Percentiles rank a stretch among this genome's conserved stretches.
phyloP scores from a whole-genome alignment of 169 alveolate species.

The Toxoplasma gondii region DNA sequence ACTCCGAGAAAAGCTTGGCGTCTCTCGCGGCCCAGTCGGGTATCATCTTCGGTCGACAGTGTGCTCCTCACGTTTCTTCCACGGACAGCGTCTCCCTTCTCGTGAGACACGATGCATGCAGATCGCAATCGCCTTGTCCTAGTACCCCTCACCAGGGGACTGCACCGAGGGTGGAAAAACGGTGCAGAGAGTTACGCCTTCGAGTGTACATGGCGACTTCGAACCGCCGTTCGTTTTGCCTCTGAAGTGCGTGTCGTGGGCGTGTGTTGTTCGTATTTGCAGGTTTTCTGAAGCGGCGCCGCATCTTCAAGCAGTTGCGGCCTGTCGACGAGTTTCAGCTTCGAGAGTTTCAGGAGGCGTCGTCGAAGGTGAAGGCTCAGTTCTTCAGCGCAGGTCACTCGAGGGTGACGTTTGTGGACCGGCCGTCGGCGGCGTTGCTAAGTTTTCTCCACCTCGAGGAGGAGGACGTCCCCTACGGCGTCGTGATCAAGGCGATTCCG shows the following conservation, averaged over 20 bases:
- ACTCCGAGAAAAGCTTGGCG: too few species aligned
- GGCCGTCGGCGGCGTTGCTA: neutral
- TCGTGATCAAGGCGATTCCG: conserved; percentile 12
- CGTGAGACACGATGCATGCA: too few species aligned
- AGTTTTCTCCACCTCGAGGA: neutral
- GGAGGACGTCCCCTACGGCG: conserved; percentile 14
- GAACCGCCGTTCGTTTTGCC: neutral
- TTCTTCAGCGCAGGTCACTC: neutral
- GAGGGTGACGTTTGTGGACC: neutral
- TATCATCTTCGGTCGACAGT: too few species aligned
- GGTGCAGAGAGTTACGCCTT: too few species aligned
- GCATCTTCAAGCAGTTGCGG: neutral
- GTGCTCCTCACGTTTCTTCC: too few species aligned
- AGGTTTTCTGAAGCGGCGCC: neutral
- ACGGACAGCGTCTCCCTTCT: too few species aligned
- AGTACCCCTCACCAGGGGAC: too few species aligned
- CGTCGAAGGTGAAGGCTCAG: neutral
- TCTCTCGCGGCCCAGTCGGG: too few species aligned
- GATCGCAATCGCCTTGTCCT: too few species aligned
- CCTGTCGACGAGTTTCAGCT: neutral
- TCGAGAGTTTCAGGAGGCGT: neutral
- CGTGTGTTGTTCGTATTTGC: neutral
- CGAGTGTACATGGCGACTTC: too few species aligned
- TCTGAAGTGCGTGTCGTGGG: neutral
- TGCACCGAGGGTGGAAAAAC: too few species aligned